Evolutionary conservation across 352 stramenopile species (phyloP).

Genomic region (Hyphochytrium catenoides): DNA sequence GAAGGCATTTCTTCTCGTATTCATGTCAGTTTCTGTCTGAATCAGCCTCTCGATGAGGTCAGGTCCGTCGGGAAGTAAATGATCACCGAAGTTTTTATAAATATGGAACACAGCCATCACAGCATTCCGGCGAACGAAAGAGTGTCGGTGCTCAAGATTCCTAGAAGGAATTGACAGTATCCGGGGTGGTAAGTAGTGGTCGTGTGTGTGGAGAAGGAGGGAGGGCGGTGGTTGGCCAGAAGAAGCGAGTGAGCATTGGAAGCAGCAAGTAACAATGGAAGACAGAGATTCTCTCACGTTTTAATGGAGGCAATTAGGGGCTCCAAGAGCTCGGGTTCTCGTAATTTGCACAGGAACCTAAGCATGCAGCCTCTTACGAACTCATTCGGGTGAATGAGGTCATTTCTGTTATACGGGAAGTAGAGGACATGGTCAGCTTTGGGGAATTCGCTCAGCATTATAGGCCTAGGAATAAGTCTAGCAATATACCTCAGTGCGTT

Average conservation of each 20-base stretch:
- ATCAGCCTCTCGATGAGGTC: slow-evolving; percentile 93
- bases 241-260: neutral
- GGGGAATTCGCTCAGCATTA: too few species aligned
- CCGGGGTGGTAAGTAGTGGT: neutral
- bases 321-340: slow-evolving; percentile 88
- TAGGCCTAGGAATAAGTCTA: too few species aligned
- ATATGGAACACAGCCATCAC: slow-evolving; percentile 94
- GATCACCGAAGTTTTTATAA: slow-evolving; percentile 80
- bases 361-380: slow-evolving; percentile 98
- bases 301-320: slow-evolving; percentile 34
- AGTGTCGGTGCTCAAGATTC: slow-evolving; percentile 93
- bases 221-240: slow-evolving; percentile 8
- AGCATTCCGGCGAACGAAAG: slow-evolving; percentile 97
- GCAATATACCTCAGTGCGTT: too few species aligned
- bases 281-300: neutral
- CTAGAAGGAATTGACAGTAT: slow-evolving; percentile 21
- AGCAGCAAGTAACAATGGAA: neutral
- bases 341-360: slow-evolving; percentile 97
- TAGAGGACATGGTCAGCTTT: too few species aligned
- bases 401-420: too few species aligned
- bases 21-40: slow-evolving; percentile 76
- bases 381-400: slow-evolving; percentile 99
- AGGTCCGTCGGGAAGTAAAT: slow-evolving; percentile 88
- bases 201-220: slow-evolving; percentile 12
- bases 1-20: slow-evolving; percentile 89